Percentiles rank a stretch among this genome's conserved stretches.
phyloP scores from a whole-genome alignment of 805 yeast species.

The Teunomyces cretensis region DNA sequence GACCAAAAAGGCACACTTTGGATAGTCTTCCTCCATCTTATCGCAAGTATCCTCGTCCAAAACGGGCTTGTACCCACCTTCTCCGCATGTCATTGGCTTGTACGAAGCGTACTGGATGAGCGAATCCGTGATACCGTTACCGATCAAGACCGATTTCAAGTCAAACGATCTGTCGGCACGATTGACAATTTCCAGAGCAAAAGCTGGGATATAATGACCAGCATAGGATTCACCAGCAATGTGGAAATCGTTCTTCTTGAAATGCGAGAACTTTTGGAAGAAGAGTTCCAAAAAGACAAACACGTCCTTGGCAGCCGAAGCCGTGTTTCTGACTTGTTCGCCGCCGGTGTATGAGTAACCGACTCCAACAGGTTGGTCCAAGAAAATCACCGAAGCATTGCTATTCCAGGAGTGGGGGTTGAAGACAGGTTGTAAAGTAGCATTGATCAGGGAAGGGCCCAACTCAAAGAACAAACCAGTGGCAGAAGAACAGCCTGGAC shows the following conservation, averaged over 20 bases:
- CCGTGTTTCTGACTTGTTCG: constrained; percentile 65
- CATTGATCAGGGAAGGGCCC: constrained; percentile 79
- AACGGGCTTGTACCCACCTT: constrained; percentile 82
- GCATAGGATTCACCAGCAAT: constrained; percentile 94
- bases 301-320: constrained; percentile 87
- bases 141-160: constrained; percentile 78
- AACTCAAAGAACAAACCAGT: constrained; percentile 89
- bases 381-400: constrained; percentile 84
- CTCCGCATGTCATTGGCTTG: constrained; percentile 92
- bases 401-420: constrained; percentile 90
- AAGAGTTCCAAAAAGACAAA: constrained; percentile 80
- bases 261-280: constrained; percentile 79
- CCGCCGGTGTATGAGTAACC: constrained; percentile 78
- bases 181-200: constrained; percentile 74
- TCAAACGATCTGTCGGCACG: constrained; percentile 57
- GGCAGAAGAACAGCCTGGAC: constrained; percentile 92
- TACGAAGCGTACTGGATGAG: constrained; percentile 73
- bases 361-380: constrained; percentile 92
- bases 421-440: constrained; percentile 61
- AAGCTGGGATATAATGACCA: constrained; percentile 89
- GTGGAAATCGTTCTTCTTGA: constrained; percentile 62
- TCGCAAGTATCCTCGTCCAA: constrained; percentile 66
- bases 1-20: constrained; percentile 75
- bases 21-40: constrained; percentile 57
- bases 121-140: constrained; percentile 91